phyloP scores from a whole-genome alignment of 2,329 filamentous ascomycete species.

The Zymoseptoria passerinii region DNA sequence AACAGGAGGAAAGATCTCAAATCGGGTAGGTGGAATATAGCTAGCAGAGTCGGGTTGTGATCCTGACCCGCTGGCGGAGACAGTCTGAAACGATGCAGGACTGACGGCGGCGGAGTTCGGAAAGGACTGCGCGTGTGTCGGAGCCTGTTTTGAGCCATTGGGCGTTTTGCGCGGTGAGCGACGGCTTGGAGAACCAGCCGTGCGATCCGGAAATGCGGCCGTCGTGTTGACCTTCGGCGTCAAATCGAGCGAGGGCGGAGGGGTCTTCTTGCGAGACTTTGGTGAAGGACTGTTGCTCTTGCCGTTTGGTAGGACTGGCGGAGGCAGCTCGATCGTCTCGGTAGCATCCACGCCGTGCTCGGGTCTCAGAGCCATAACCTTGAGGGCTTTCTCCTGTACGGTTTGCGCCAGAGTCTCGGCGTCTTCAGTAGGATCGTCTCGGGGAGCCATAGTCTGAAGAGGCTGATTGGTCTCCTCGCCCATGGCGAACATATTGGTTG shows the following conservation, averaged over 20 bases:
- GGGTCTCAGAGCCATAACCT: conserved; percentile 2
- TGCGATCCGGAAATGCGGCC: background rate
- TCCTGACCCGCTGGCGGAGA: conserved; percentile 5
- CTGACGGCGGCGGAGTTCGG: conserved; percentile 10
- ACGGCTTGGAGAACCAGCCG: conserved; percentile 20
- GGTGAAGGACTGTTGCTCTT: conserved; percentile 6
- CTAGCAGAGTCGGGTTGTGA: conserved; percentile 25
- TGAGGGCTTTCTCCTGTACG: conserved; percentile 28
- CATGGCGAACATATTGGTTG: conserved; percentile 30
- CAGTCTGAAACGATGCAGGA: conserved; percentile 13
- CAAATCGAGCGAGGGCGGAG: conserved; percentile 17
- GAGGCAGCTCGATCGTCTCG: conserved; percentile 17
- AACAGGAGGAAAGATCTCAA: conserved; percentile 68
- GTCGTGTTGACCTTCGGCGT: conserved; percentile 19
- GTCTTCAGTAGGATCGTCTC: conserved; percentile 59
- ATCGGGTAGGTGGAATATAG: conserved; percentile 60
- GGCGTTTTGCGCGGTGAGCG: conserved; percentile 27
- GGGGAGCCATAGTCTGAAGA: conserved; percentile 75
- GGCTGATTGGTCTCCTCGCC: conserved; percentile 31
- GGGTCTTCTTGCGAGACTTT: conserved; percentile 20
- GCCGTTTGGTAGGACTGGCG: conserved; percentile 13
- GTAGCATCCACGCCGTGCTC: conserved; percentile 7
- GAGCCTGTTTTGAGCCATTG: conserved; percentile 14
- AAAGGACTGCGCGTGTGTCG: conserved; percentile 5
- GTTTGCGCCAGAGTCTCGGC: conserved; percentile 36